These are phyloP conservation scores for Botrytis tulipae DNA, from an alignment of 2,329 filamentous ascomycete genomes.

Conservation along the genomic window DNA sequence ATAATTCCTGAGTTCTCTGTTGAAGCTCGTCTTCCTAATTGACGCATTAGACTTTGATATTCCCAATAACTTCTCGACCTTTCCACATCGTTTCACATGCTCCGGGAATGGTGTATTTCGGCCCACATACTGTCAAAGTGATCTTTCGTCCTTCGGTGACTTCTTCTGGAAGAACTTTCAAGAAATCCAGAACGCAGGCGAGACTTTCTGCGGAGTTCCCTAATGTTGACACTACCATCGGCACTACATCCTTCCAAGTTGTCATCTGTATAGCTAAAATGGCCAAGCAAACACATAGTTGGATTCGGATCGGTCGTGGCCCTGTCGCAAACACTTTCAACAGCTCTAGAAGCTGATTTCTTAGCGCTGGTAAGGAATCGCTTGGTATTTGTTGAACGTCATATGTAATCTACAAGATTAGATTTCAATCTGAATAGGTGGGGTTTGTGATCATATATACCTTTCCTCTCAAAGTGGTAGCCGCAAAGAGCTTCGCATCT, in stretches of 20 bases:
- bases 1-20: slow-evolving; percentile 79
- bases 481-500: slow-evolving; percentile 91
- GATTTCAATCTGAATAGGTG: slow-evolving; percentile 17
- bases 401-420: slow-evolving; percentile 76
- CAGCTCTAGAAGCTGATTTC: slow-evolving; percentile 79
- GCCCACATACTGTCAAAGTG: slow-evolving; percentile 94
- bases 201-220: slow-evolving; percentile 74
- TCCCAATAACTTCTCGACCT: slow-evolving; percentile 38
- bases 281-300: slow-evolving; percentile 91
- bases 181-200: slow-evolving; percentile 89
- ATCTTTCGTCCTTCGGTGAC: slow-evolving; percentile 99
- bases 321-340: slow-evolving; percentile 79
- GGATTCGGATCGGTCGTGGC: slow-evolving; percentile 80
- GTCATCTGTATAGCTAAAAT: slow-evolving; percentile 96
- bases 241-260: slow-evolving; percentile 89
- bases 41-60: slow-evolving; percentile 49
- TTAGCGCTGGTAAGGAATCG: slow-evolving; percentile 70
- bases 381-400: slow-evolving; percentile 86
- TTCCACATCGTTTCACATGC: slow-evolving; percentile 39
- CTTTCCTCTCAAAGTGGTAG: slow-evolving; percentile 97
- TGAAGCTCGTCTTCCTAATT: slow-evolving; percentile 90
- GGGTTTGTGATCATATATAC: slow-evolving; percentile 50
- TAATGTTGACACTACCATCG: slow-evolving; percentile 75
- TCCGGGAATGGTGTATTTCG: slow-evolving; percentile 50
- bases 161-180: slow-evolving; percentile 96